These are phyloP conservation scores for Cyclotella choctawhatcheeana DNA, from an alignment of 108 stramenopile genomes.

Conservation along the genomic window DNA sequence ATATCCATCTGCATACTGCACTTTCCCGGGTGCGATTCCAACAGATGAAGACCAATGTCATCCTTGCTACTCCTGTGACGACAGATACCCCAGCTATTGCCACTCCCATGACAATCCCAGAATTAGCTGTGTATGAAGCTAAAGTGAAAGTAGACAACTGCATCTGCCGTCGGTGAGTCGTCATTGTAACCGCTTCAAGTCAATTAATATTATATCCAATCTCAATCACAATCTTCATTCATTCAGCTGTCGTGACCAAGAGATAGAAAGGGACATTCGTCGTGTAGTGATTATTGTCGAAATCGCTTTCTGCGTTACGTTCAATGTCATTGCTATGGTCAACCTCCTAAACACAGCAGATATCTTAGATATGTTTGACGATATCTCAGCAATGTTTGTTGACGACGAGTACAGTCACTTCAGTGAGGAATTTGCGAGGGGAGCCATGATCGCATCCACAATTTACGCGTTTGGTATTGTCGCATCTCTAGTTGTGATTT, in stretches of 20 bases:
- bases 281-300: slow-evolving; percentile 10
- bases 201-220: not conserved
- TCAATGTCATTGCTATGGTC: not conserved
- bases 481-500: not conserved
- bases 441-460: not conserved
- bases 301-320: not conserved
- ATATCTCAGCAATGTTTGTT: not conserved
- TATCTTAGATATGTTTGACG: too few species aligned
- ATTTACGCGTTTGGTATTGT: slow-evolving; percentile 2
- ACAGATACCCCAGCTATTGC: too few species aligned
- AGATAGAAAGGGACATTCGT: too few species aligned
- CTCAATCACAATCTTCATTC: not conserved
- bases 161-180: not conserved
- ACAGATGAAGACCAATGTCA: not conserved
- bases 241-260: not conserved
- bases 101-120: not conserved
- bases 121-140: not conserved
- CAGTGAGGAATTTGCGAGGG: not conserved
- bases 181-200: not conserved
- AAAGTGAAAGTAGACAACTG: not conserved
- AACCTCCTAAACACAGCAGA: not conserved
- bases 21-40: too few species aligned
- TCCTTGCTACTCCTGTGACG: not conserved
- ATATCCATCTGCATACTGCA: too few species aligned
- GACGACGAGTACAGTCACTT: not conserved